Evolutionary conservation across 768 basidiomycete genomes (phyloP).

Genomic region (Termitomyces sp.): DNA sequence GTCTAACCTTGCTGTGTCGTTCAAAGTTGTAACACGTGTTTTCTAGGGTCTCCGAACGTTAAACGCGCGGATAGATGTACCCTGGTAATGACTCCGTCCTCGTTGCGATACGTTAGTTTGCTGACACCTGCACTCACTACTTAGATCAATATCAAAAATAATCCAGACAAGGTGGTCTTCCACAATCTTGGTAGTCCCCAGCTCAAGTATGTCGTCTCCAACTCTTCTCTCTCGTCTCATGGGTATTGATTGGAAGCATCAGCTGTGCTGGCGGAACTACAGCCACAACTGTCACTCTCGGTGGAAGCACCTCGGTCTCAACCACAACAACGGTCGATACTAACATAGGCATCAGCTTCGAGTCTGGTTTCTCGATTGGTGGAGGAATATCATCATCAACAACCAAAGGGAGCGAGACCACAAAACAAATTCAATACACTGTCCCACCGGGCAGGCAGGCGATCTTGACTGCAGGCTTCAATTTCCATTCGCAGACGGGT

Average conservation of each 20-base stretch:
- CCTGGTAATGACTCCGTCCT: constrained; percentile 2
- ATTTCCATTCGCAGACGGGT: constrained; percentile 15
- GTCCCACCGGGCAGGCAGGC: constrained; percentile 16
- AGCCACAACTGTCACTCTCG: constrained; percentile 10
- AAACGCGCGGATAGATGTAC: constrained; percentile 17
- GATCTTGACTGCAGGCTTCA: constrained; percentile 11
- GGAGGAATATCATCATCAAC: constrained; percentile 12
- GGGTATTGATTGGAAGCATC: background rate
- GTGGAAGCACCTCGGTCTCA: constrained; percentile 10
- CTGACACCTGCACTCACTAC: background rate
- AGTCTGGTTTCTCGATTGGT: constrained; percentile 10
- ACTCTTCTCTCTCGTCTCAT: background rate
- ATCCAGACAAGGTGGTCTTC: constrained; percentile 13
- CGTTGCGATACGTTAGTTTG: background rate
- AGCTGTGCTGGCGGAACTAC: constrained; percentile 15
- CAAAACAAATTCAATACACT: constrained; percentile 6
- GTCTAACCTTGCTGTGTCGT: background rate
- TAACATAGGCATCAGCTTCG: constrained; percentile 12
- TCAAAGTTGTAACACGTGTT: background rate
- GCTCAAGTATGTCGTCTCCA: constrained; percentile 9
- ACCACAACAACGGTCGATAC: constrained; percentile 7
- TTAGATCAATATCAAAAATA: constrained; percentile 12
- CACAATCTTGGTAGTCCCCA: constrained; percentile 13
- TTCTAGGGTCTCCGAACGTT: constrained; percentile 11
- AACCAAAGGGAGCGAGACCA: background rate